Base-by-base conservation (phyloP, 306 rosid genomes). In the Senna tora region DNA sequence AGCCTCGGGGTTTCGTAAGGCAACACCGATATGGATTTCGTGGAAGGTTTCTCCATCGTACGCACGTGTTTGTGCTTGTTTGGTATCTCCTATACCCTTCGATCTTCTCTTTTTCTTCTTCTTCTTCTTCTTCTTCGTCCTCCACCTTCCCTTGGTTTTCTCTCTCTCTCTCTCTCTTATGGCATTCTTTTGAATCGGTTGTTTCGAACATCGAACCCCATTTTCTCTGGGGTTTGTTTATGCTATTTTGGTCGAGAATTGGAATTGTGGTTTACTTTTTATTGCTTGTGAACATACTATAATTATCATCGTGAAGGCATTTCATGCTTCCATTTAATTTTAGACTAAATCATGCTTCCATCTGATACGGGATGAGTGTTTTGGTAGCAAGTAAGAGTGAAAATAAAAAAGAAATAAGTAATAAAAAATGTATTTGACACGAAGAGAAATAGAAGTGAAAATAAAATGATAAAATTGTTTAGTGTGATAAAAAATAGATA, bases 1-100 rank as follows among this genome's bases (percentile, higher is more conserved):
- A 92, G 72, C 12, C 81, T 73, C 2, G 86, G 84, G 2, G 97
- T 92, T 45, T 89, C 84, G 67, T 89, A 81, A 0, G 97, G 97
- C 69, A 92, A 77, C 33, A 92, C 96, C 6, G 83, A 32, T 10
- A 51, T 36, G 58, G 82, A 12, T 67, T 78, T 59, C 30, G 75
- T 7, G 4, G 84, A 50, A 4, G 87, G 60, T 54, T 79, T 87
- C 83, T 82, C 79, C 90, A 89, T 89, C 56, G 69, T 39, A 36
- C 39, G 5, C 39, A 36, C 25, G 14, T 38, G 43, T 65, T 3
- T 55, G 69, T 60, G 69, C 55, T 13, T 67, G 80, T 36, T 36
- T 4, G 3, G 39, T 36, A 25, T 3, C 3, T 25, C 30, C 30
- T 25, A 25, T 25, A 25, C 30, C 30, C 30, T 25, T n/a, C n/a